Conservation (phyloP, 2,329 filamentous ascomycete genomes). For the Cladosporium cucumerinum region DNA sequence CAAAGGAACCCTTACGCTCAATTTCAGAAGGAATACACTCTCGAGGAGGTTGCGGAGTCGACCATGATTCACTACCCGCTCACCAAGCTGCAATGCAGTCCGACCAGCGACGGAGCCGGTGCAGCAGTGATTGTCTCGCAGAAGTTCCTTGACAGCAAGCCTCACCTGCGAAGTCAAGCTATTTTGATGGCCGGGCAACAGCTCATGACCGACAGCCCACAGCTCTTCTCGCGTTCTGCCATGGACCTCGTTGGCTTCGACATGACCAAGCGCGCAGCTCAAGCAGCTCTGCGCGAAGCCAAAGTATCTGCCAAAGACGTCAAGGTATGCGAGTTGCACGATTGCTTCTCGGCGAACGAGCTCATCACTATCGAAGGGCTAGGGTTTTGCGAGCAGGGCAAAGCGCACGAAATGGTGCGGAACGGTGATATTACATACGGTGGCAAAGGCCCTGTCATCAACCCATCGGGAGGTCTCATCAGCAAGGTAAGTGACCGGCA, state of each 20-base stretch:
- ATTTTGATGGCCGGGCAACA: slow-evolving; percentile 84
- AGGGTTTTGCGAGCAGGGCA: slow-evolving; percentile 70
- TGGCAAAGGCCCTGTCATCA: slow-evolving; percentile 70
- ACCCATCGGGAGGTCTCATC: slow-evolving; percentile 88
- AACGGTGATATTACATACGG: slow-evolving; percentile 88
- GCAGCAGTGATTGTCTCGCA: slow-evolving; percentile 87
- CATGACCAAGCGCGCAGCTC: slow-evolving; percentile 72
- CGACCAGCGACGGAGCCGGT: slow-evolving; percentile 87
- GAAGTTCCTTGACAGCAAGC: slow-evolving; percentile 78
- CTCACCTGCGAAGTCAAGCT: slow-evolving; percentile 77
- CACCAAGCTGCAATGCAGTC: slow-evolving; percentile 97
- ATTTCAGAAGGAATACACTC: slow-evolving; percentile 86
- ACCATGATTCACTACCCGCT: slow-evolving; percentile 80
- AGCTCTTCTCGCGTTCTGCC: slow-evolving; percentile 72
- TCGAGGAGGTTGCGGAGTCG: slow-evolving; percentile 72
- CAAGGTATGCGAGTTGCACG: slow-evolving; percentile 86
- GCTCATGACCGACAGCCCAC: slow-evolving; percentile 75
- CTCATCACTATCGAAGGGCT: slow-evolving; percentile 86
- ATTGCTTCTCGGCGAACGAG: slow-evolving; percentile 95
- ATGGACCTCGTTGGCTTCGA: slow-evolving; percentile 88
- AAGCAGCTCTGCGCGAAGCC: slow-evolving; percentile 69
- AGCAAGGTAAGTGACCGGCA: slow-evolving; percentile 56
- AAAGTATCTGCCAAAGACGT: slow-evolving; percentile 63
- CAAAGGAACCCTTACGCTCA: slow-evolving; percentile 93
- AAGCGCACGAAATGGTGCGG: slow-evolving; percentile 87